Percentiles rank a stretch among this genome's conserved stretches.
Conservation (phyloP, 2,329 filamentous ascomycete genomes). For the Pseudogymnoascus sp. region DNA sequence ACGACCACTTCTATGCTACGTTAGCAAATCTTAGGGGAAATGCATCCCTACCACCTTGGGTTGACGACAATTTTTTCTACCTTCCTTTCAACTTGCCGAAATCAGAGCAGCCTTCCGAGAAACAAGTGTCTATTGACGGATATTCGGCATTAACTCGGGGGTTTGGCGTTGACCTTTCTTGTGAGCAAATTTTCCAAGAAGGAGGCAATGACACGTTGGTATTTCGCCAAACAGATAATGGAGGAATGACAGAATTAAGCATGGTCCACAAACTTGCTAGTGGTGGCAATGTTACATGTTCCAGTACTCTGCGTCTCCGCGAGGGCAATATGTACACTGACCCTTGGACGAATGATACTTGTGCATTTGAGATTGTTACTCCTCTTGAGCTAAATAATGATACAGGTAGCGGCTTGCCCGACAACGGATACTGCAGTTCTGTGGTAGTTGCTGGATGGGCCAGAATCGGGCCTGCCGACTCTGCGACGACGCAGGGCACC, state of each 20-base stretch:
- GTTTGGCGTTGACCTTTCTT: conserved; percentile 31
- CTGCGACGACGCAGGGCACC: neutral
- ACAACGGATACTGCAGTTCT: conserved; percentile 14
- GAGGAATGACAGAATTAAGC: conserved; percentile 1
- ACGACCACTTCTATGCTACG: conserved; percentile 35
- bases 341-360: neutral
- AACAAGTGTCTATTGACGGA: conserved; percentile 3
- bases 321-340: neutral
- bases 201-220: neutral
- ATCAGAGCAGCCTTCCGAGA: neutral
- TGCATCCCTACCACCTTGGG: conserved; percentile 44
- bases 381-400: neutral
- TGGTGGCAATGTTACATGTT: conserved; percentile 1
- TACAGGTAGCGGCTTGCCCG: neutral
- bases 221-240: neutral
- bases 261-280: conserved; percentile 3
- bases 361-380: neutral
- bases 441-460: conserved; percentile 17
- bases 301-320: neutral
- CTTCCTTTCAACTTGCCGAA: conserved; percentile 33
- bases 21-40: conserved; percentile 39
- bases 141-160: conserved; percentile 28
- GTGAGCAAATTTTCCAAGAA: conserved; percentile 22
- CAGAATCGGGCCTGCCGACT: conserved; percentile 10
- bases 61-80: conserved; percentile 39